phyloP scores from a whole-genome alignment of 768 basidiomycete species.

The Sarcomyxa edulis region DNA sequence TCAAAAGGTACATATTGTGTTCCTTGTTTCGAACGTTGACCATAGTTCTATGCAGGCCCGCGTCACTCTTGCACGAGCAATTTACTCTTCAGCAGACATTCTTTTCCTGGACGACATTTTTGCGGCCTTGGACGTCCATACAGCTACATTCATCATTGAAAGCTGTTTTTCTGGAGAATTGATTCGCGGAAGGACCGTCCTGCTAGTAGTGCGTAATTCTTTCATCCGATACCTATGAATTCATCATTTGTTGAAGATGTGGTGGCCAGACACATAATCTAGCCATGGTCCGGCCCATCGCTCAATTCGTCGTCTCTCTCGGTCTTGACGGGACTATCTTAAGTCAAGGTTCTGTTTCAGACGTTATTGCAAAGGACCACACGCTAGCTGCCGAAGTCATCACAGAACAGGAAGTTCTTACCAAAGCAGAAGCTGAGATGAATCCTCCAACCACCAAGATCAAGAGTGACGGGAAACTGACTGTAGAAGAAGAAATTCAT shows the following conservation, averaged over 20 bases:
- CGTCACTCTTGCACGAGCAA: conserved; percentile 37
- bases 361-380: conserved; percentile 31
- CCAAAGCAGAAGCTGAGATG: conserved; percentile 10
- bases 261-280: conserved; percentile 40
- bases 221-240: neutral
- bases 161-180: conserved; percentile 42
- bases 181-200: conserved; percentile 37
- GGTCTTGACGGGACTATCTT: conserved; percentile 36
- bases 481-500: conserved; percentile 44
- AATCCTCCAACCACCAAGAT: conserved; percentile 12
- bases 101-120: conserved; percentile 48
- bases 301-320: conserved; percentile 40
- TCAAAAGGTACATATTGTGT: conserved; percentile 30
- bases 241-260: neutral
- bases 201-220: conserved; percentile 27
- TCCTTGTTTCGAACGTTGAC: conserved; percentile 17
- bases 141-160: conserved; percentile 46
- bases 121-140: conserved; percentile 41
- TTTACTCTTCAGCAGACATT: conserved; percentile 36
- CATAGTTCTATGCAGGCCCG: conserved; percentile 20
- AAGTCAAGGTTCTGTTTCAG: conserved; percentile 38
- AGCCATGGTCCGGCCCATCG: conserved; percentile 36
- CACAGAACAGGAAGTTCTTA: conserved; percentile 30
- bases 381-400: conserved; percentile 40
- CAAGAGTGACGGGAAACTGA: conserved; percentile 37